Percentiles rank a stretch among this genome's conserved stretches.
These are phyloP conservation scores for Cyclostephanos invisitatus DNA, from an alignment of 108 stramenopile genomes.

Conservation along the genomic window DNA sequence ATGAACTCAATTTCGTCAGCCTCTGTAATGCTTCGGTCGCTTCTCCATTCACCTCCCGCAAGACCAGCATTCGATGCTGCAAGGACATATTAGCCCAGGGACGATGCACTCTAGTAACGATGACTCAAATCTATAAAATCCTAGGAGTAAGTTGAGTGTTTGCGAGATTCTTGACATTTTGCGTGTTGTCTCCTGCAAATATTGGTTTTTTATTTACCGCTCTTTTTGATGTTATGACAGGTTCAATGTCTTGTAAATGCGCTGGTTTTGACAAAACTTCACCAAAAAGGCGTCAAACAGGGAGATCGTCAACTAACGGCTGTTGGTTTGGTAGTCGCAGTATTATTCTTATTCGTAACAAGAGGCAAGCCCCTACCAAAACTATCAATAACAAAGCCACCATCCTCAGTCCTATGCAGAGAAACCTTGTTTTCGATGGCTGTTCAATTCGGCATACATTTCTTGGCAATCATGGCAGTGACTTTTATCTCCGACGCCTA, in stretches of 20 bases:
- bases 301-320: conserved; percentile 94
- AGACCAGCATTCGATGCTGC: conserved; percentile 81
- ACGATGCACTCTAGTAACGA: conserved; percentile 92
- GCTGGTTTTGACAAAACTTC: conserved; percentile 89
- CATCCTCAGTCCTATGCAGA: conserved; percentile 81
- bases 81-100: conserved; percentile 94
- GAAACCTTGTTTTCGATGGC: conserved; percentile 78
- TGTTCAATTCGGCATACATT: conserved; percentile 88
- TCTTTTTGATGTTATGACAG: neutral
- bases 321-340: conserved; percentile 85
- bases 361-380: conserved; percentile 86
- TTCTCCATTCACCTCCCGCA: conserved; percentile 94
- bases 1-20: conserved; percentile 66
- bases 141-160: conserved; percentile 58
- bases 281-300: conserved; percentile 94
- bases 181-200: neutral
- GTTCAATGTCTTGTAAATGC: conserved; percentile 96
- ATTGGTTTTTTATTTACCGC: neutral
- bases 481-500: conserved; percentile 59
- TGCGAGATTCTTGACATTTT: neutral
- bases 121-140: conserved; percentile 95
- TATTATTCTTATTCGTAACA: conserved; percentile 91
- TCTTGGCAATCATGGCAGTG: conserved; percentile 61
- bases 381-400: conserved; percentile 79
- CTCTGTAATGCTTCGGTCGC: conserved; percentile 98